phyloP scores from a whole-genome alignment of 176 grass and related monocot genomes.

The Chloris gayana region DNA sequence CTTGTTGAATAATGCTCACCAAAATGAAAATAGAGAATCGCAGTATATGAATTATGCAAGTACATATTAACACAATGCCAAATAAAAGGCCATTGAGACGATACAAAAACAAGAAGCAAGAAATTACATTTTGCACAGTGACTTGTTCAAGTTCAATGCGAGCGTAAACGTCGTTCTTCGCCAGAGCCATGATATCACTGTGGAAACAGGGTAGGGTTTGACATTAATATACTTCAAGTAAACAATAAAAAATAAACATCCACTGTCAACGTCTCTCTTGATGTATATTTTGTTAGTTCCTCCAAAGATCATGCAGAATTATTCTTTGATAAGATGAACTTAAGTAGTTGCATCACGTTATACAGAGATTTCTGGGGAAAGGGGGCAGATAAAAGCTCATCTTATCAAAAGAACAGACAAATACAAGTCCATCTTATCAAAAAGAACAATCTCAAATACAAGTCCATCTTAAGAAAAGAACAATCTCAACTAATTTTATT shows the following conservation, averaged over 20 bases:
- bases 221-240: constrained; percentile 19
- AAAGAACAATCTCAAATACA: neutral
- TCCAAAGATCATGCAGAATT: neutral
- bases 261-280: neutral
- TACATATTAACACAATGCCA: neutral
- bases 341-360: neutral
- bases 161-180: constrained; percentile 61
- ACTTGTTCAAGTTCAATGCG: constrained; percentile 65
- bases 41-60: constrained; percentile 1
- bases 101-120: constrained; percentile 17
- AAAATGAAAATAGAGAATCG: constrained; percentile 24
- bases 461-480: too few relatives aligned
- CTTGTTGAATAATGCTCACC: neutral
- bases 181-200: constrained; percentile 81
- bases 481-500: neutral
- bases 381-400: too few relatives aligned
- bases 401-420: neutral
- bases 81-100: neutral
- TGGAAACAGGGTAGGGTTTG: neutral
- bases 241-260: constrained; percentile 21
- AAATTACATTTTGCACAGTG: constrained; percentile 54
- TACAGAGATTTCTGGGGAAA: too few relatives aligned
- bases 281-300: constrained; percentile 3
- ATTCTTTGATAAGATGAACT: neutral
- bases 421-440: neutral